Percentiles rank a stretch among this genome's conserved stretches.
phyloP scores from a whole-genome alignment of 1,284 basidiomycete genomes.

The Malassezia arunalokei region DNA sequence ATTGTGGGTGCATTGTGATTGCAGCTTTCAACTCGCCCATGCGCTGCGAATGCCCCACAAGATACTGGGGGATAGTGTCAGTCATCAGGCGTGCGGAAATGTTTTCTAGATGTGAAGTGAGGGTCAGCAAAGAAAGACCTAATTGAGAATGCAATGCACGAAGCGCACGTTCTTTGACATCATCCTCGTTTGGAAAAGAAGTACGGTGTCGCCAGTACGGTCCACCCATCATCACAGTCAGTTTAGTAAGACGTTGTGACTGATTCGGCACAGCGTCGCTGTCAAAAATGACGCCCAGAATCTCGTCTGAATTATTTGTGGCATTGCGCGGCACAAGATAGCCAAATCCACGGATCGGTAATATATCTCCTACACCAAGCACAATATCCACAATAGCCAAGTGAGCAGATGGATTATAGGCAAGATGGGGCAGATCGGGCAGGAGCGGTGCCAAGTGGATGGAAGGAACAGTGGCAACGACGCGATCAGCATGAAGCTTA shows the following conservation, averaged over 20 bases:
- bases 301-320: conserved; percentile 50
- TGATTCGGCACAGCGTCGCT: conserved; percentile 46
- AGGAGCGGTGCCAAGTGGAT: conserved; percentile 19
- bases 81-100: conserved; percentile 54
- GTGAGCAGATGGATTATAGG: conserved; percentile 42
- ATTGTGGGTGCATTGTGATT: conserved; percentile 44
- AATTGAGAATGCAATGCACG: conserved; percentile 27
- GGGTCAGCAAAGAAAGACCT: conserved; percentile 18
- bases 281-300: conserved; percentile 57
- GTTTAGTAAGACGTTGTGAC: conserved; percentile 51
- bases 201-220: conserved; percentile 41
- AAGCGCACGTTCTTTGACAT: conserved; percentile 22
- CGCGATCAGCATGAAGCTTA: conserved; percentile 19
- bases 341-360: conserved; percentile 71
- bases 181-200: conserved; percentile 49
- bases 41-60: conserved; percentile 61
- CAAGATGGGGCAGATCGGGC: conserved; percentile 43
- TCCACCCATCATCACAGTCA: conserved; percentile 89
- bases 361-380: conserved; percentile 48
- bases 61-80: conserved; percentile 70
- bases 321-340: conserved; percentile 75
- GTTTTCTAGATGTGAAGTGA: conserved; percentile 23
- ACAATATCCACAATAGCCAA: conserved; percentile 39
- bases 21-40: conserved; percentile 56
- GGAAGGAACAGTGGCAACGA: conserved; percentile 48